phyloP scores from a whole-genome alignment of 1,139 yeast species.

The Nakaseomyces glabratus region DNA sequence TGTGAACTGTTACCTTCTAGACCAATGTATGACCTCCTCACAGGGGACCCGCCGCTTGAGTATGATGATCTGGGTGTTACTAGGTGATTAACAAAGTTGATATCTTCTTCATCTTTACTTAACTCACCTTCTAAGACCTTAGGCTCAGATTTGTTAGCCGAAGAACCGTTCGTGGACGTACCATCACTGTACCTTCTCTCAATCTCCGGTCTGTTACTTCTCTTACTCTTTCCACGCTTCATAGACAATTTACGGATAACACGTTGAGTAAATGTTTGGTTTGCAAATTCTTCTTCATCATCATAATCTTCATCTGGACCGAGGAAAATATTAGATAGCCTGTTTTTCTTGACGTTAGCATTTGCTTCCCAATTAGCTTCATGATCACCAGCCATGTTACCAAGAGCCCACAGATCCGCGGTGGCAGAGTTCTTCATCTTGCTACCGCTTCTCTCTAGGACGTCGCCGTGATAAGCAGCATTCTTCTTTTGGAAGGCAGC shows the following conservation, averaged over 20 bases:
- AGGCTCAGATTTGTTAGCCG: conserved; percentile 3
- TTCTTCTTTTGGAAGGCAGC: conserved; percentile 65
- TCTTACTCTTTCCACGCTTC: conserved; percentile 13
- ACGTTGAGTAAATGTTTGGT: conserved; percentile 21
- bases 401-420: conserved; percentile 38
- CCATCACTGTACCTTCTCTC: conserved; percentile 3
- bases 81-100: background rate
- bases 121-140: background rate
- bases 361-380: conserved; percentile 45
- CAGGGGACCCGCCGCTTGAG: conserved; percentile 7
- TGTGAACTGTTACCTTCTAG: conserved; percentile 13
- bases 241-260: conserved; percentile 22
- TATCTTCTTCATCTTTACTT: conserved; percentile 4
- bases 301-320: conserved; percentile 3
- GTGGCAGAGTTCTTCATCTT: conserved; percentile 21
- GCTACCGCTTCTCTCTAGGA: conserved; percentile 2
- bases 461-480: conserved; percentile 21
- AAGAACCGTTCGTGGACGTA: conserved; percentile 2
- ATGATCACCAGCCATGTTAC: conserved; percentile 61
- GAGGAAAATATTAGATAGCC: conserved; percentile 3
- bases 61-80: conserved; percentile 6
- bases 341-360: background rate
- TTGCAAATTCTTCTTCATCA: conserved; percentile 3
- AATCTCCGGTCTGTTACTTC: conserved; percentile 1
- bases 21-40: conserved; percentile 12